Conservation (phyloP, 208 protist genomes). For the Leishmania aethiopica region DNA sequence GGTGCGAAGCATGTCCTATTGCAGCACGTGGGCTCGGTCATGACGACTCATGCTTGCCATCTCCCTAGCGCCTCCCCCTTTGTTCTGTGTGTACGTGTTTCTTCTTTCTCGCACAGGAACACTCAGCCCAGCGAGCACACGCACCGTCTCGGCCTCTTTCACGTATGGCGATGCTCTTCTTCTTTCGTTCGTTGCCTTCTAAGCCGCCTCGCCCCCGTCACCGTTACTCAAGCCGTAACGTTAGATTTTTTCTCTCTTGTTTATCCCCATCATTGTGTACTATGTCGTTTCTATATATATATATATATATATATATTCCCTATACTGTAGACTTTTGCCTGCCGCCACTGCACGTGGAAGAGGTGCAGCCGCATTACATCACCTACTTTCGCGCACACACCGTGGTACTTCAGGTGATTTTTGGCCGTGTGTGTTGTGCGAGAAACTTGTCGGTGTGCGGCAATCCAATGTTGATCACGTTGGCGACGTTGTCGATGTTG, state of each 20-base stretch:
- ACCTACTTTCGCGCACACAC: neutral
- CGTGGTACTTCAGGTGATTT: neutral
- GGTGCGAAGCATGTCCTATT: neutral
- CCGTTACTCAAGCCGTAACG: neutral
- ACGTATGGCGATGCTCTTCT: too few species aligned
- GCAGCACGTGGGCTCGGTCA: neutral
- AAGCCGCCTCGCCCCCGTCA: neutral
- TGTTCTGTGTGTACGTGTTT: neutral
- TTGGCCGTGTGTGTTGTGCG: neutral
- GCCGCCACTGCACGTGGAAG: neutral
- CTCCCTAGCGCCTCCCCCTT: neutral
- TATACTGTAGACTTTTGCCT: neutral
- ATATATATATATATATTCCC: neutral
- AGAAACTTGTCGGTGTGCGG: neutral
- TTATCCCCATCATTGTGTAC: neutral
- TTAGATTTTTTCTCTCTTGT: neutral
- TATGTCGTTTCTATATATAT: too few species aligned
- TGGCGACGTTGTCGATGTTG: neutral
- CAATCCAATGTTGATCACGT: neutral
- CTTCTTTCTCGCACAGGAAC: neutral
- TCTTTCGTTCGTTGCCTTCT: neutral
- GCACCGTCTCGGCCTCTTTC: neutral
- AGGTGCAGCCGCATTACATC: neutral
- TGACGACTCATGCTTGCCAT: neutral
- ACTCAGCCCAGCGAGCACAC: neutral